Evolutionary conservation across 768 basidiomycete species (phyloP), one percentile per base, ranked within the genome.

Genomic region (Xanthoconium purpureum): DNA sequence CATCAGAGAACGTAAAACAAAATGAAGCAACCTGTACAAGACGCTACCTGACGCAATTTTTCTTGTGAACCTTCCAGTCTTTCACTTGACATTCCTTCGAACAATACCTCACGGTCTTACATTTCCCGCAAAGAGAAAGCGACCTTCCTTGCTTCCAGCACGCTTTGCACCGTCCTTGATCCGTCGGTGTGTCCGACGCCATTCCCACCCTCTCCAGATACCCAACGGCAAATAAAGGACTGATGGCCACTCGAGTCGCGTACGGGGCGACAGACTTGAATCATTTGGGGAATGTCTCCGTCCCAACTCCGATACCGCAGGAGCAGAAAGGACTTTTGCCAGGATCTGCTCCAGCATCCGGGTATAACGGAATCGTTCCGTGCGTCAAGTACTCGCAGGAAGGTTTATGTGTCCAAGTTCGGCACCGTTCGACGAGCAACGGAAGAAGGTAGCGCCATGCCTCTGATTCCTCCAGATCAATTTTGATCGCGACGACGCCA

Each of bases 361-460:
- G 55, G 42, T 69, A 67, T 5, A 78, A 66, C 0, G 82, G 81
- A 20, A 81, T 67, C 15, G 14, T 39, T 7, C 60, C 47, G 54
- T 71, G 38, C 47, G 57, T 17, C 17, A 59, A n/a, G 62, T 84
- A 85, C 64, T 81, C 79, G 71, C 84, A 85, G 17, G 66, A 66
- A 3, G 63, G 36, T 15, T 55, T 61, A 63, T 86, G 84, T 10
- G 66, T 61, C 83, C 83, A 85, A 0, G 69, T 74, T 28, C 81
- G 76, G 55, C 82, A 83, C 38, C 81, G 77, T 63, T 85, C 84
- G 3, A 75, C 75, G 32, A 81, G 61, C 8, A 72, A 70, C 5
- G 83, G 83, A 2, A 85, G 64, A 29, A 84, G 73, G 52, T 78
- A 72, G 46, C 78, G 77, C 84, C 83, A 85, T 1, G 73, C 75